Evolutionary conservation across 2,329 filamentous ascomycete species (phyloP).

Genomic region (Venturia nashicola): DNA sequence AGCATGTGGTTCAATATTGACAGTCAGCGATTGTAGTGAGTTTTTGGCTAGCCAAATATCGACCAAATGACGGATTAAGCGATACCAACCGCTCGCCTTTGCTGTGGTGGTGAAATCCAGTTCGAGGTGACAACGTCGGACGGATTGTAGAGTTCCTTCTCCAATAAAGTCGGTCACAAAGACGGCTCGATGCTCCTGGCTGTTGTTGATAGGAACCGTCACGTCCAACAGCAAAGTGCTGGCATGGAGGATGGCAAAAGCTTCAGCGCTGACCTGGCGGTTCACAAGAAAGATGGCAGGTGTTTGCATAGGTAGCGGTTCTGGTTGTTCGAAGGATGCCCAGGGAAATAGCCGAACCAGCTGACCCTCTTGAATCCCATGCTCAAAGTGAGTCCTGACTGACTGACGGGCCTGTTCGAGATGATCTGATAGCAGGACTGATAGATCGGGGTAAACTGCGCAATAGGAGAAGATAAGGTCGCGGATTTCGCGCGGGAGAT

Average conservation of each 20-base stretch:
- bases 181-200: background rate
- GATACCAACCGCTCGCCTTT: background rate
- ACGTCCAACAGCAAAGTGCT: background rate
- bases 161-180: background rate
- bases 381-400: background rate
- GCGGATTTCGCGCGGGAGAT: too few species aligned
- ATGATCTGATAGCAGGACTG: too few species aligned
- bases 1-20: background rate
- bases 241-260: too few species aligned
- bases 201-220: background rate
- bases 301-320: background rate
- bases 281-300: background rate
- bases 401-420: too few species aligned
- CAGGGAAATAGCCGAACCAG: background rate
- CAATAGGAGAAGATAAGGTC: too few species aligned
- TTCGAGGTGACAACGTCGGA: background rate
- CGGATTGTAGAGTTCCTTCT: background rate
- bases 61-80: background rate
- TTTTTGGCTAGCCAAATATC: background rate
- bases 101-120: background rate
- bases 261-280: background rate
- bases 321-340: background rate
- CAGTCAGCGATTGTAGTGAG: background rate
- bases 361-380: background rate
- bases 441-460: too few species aligned